These are phyloP conservation scores for Boletus sp. DNA, from an alignment of 768 basidiomycete genomes.

Conservation along the genomic window DNA sequence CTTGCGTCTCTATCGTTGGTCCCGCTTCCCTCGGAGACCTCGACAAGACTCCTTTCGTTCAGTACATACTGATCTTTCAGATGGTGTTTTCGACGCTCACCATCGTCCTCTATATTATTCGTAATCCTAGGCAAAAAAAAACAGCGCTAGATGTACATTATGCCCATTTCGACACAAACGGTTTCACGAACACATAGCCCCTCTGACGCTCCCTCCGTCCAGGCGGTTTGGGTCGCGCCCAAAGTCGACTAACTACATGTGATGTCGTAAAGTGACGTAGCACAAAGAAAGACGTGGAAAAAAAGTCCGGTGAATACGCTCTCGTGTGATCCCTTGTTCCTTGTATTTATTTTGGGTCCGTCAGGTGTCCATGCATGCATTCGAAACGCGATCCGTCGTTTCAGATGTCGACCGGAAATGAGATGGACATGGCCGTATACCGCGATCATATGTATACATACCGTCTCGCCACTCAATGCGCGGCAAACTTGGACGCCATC, in stretches of 20 bases:
- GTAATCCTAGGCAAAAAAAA: constrained; percentile 10
- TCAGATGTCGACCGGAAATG: too few relatives aligned
- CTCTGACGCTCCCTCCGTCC: too few relatives aligned
- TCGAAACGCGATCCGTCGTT: background rate
- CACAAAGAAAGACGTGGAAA: background rate
- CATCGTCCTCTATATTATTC: constrained; percentile 7
- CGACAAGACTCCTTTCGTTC: background rate
- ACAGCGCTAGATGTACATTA: constrained; percentile 23
- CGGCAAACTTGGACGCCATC: constrained; percentile 42
- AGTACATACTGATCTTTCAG: constrained; percentile 1
- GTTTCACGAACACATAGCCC: background rate
- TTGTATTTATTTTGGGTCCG: too few relatives aligned
- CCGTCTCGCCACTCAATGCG: constrained; percentile 6
- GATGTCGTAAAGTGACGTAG: background rate
- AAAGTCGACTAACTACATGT: background rate
- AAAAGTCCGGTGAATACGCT: too few relatives aligned
- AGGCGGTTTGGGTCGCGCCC: too few relatives aligned
- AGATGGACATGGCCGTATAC: too few relatives aligned
- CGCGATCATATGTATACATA: too few relatives aligned
- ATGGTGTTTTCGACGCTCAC: background rate
- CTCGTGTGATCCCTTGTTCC: too few relatives aligned
- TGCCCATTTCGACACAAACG: constrained; percentile 4
- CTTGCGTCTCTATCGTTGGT: background rate
- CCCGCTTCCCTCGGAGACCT: background rate
- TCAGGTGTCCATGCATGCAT: too few relatives aligned